Evolutionary conservation across 2,329 filamentous ascomycete species (phyloP).

Genomic region (Phyllosticta citribraziliensis): DNA sequence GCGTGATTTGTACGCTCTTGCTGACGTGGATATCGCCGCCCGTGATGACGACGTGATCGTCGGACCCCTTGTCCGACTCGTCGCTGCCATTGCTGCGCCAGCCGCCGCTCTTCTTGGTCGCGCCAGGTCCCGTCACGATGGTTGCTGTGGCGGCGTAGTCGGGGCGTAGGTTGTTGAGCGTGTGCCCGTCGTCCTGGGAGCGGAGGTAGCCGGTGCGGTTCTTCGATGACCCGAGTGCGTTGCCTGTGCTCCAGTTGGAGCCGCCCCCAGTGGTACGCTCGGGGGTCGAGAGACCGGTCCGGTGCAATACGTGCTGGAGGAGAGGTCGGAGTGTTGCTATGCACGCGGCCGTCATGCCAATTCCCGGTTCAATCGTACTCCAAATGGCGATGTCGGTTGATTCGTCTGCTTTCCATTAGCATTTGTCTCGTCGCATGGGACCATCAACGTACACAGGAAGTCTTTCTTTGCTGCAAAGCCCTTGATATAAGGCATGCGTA

Average conservation of each 20-base stretch:
- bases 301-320: slow-evolving; percentile 24
- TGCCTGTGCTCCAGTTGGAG: not conserved
- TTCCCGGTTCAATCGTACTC: slow-evolving; percentile 24
- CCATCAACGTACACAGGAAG: slow-evolving; percentile 25
- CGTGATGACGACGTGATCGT: slow-evolving; percentile 2
- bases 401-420: not conserved
- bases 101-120: not conserved
- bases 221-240: not conserved
- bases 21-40: slow-evolving; percentile 2
- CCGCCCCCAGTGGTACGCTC: slow-evolving; percentile 9
- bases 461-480: slow-evolving; percentile 31
- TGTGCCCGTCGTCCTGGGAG: not conserved
- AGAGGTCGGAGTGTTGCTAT: slow-evolving; percentile 42
- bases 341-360: slow-evolving; percentile 36
- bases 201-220: not conserved
- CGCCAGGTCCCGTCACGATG: not conserved
- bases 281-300: slow-evolving; percentile 16
- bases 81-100: not conserved
- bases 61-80: slow-evolving; percentile 3
- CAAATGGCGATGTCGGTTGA: slow-evolving; percentile 10
- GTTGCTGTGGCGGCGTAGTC: not conserved
- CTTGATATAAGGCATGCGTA: slow-evolving; percentile 36
- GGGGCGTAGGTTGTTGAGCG: not conserved
- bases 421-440: not conserved
- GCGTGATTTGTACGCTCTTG: slow-evolving; percentile 9